phyloP scores from a whole-genome alignment of 2,329 filamentous ascomycete species.

The Fusarium citri region DNA sequence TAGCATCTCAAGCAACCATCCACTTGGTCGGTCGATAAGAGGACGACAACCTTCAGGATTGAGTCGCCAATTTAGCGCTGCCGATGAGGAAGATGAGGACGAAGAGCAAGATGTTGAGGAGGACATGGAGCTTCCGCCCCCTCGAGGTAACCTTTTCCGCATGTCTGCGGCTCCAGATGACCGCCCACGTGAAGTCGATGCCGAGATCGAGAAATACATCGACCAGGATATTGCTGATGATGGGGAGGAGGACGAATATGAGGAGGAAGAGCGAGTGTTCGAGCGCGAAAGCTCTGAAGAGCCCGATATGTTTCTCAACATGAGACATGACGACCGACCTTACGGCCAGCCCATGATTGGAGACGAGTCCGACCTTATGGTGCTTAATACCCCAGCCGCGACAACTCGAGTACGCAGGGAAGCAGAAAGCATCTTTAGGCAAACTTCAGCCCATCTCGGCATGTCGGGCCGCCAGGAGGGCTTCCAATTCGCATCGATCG shows the following conservation, averaged over 20 bases:
- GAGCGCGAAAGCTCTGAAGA: constrained; percentile 56
- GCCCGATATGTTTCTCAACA: constrained; percentile 63
- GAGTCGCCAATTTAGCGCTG: constrained; percentile 56
- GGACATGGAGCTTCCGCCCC: constrained; percentile 51
- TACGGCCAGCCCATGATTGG: constrained; percentile 56
- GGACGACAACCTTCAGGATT: constrained; percentile 62
- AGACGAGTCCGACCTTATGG: constrained; percentile 64
- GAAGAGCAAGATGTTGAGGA: constrained; percentile 50
- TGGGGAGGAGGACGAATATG: constrained; percentile 51
- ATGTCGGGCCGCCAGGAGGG: constrained; percentile 61
- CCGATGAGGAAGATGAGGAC: constrained; percentile 49
- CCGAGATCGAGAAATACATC: constrained; percentile 53
- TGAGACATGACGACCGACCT: constrained; percentile 57
- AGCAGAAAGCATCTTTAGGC: constrained; percentile 67
- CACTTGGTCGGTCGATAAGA: constrained; percentile 62
- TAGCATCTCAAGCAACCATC: constrained; percentile 53
- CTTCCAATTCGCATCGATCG: constrained; percentile 76
- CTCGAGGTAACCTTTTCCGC: constrained; percentile 50
- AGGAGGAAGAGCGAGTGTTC: constrained; percentile 55
- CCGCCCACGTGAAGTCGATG: constrained; percentile 48
- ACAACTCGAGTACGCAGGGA: constrained; percentile 65
- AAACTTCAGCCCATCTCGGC: constrained; percentile 61
- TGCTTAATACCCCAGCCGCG: constrained; percentile 67
- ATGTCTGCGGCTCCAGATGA: constrained; percentile 35
- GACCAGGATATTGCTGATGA: constrained; percentile 54